These are phyloP conservation scores for Helotiales sp. DNA, from an alignment of 2,329 filamentous ascomycete genomes.

Conservation along the genomic window DNA sequence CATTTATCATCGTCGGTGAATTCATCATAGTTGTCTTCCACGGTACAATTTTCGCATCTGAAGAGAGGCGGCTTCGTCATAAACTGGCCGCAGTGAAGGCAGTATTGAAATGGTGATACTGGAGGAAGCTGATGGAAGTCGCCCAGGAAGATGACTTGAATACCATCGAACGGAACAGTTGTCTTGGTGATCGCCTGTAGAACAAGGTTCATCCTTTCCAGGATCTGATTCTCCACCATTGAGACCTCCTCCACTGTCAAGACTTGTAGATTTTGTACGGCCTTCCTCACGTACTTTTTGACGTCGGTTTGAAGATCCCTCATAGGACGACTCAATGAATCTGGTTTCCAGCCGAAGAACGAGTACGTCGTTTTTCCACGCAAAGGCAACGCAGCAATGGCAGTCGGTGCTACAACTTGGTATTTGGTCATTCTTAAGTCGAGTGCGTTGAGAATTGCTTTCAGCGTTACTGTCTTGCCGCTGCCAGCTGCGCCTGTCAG, in stretches of 20 bases:
- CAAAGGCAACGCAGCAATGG: constrained; percentile 30
- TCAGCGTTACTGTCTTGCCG: constrained; percentile 30
- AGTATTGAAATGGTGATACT: constrained; percentile 30
- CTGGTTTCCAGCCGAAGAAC: constrained; percentile 29
- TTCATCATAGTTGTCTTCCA: background rate
- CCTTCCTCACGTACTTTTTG: constrained; percentile 3
- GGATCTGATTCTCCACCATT: constrained; percentile 32
- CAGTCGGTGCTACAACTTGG: constrained; percentile 32
- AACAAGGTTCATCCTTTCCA: constrained; percentile 28
- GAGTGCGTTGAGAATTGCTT: constrained; percentile 22
- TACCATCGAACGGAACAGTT: constrained; percentile 27
- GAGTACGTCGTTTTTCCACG: constrained; percentile 29
- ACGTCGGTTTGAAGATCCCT: constrained; percentile 2
- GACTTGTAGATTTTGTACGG: constrained; percentile 15
- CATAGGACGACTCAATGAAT: constrained; percentile 23
- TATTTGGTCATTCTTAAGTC: background rate
- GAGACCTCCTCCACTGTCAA: constrained; percentile 33
- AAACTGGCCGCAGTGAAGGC: constrained; percentile 25
- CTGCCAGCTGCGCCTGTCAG: constrained; percentile 33
- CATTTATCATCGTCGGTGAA: constrained; percentile 26
- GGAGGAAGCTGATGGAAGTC: constrained; percentile 34
- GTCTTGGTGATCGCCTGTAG: constrained; percentile 17
- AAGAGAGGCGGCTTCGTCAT: constrained; percentile 7
- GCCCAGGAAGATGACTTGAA: constrained; percentile 31
- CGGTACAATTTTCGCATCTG: constrained; percentile 6